Base-by-base conservation (phyloP, 306 rosid species). In the Citrullus amarus region DNA sequence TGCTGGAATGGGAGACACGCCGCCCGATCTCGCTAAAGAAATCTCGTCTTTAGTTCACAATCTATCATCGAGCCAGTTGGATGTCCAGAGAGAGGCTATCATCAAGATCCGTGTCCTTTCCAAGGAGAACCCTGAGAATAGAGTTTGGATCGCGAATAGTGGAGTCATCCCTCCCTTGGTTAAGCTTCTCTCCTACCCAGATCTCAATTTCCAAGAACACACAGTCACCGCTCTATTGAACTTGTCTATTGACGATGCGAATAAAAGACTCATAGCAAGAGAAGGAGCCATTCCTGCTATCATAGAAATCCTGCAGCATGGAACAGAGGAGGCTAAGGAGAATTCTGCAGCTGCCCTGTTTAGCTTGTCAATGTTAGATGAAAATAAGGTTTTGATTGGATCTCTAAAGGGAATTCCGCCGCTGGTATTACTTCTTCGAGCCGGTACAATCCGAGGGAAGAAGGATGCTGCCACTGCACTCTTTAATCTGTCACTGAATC, bases 381-480 rank as follows among this genome's bases (percentile, higher is more conserved):
- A 94, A 55, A 88, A 84, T 36, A 92, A 92, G 84, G 91, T 80
- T 77, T 66, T 86, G 13, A 87, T 92, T 34, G 97, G 97, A 7
- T 17, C 57, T 51, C 86, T 85, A 38, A 79, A 87, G 69, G 96
- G 96, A 57, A 84, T 90, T 22, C 87, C 89, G 14, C 92, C 98
- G 6, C 70, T 94, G 85, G 92, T 94, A 32, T 62, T 82, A 14
- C 88, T 94, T 54, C 76, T 92, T 76, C 79, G 72, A 43, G 79
- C 78, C 43, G 94, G 97, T 56, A 90, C 94, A 72, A 60, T 82
- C 28, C 83, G 97, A 82, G 97, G 98, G 34, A 89, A 89, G 77
- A 94, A 92, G 82, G 97, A 94, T 85, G 98, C 97, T 8, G 82
- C 83, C 4, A 92, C 96, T 18, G 98, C 97, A 43, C 85, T 94